phyloP scores from a whole-genome alignment of 345 rosid species.

The Balakata baccata region DNA sequence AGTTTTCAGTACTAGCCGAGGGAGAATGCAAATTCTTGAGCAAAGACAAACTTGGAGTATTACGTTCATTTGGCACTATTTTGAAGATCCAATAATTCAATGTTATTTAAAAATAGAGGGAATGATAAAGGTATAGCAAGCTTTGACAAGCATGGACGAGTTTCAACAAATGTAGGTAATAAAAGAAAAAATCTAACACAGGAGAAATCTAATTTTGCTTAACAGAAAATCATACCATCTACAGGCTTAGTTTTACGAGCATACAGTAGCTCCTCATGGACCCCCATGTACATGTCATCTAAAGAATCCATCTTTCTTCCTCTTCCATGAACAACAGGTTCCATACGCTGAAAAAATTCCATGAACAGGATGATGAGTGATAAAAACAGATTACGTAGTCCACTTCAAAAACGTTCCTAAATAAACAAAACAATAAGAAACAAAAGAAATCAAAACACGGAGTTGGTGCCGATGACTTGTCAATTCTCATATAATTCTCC shows the following conservation, averaged over 20 bases:
- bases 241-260: constrained; percentile 86
- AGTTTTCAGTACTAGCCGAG: not conserved
- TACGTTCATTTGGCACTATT: not conserved
- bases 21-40: not conserved
- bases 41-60: not conserved
- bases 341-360: constrained; percentile 48
- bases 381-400: not conserved
- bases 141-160: not conserved
- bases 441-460: not conserved
- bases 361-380: not conserved
- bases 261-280: constrained; percentile 67
- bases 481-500: too few species aligned
- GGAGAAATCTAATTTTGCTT: not conserved
- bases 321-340: constrained; percentile 87
- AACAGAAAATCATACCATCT: constrained; percentile 47
- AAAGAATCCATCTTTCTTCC: constrained; percentile 65
- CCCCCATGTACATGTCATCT: constrained; percentile 88
- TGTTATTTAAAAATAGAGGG: too few species aligned
- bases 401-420: not conserved
- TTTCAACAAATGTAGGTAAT: not conserved
- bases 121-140: not conserved
- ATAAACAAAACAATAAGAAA: not conserved
- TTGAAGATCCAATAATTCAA: not conserved
- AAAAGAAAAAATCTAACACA: not conserved
- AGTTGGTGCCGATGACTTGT: too few species aligned